A percentile compares a stretch with the other conserved stretches of the same genome.
These are phyloP conservation scores for Stipa capillata DNA, from an alignment of 176 grass and related monocot genomes.

Conservation along the genomic window DNA sequence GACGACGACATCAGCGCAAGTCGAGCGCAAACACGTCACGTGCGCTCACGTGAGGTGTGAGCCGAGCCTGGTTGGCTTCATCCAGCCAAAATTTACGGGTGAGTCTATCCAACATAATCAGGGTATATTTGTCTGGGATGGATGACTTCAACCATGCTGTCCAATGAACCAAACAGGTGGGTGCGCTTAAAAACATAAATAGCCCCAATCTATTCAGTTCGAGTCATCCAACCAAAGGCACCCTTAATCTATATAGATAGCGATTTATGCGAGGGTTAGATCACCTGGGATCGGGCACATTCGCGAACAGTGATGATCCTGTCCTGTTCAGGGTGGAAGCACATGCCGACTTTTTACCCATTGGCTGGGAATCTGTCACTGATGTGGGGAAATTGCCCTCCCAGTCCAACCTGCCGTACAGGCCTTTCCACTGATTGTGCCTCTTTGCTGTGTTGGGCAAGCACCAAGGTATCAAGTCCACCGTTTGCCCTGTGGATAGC, in stretches of 20 bases:
- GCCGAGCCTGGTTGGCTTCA: too few relatives aligned
- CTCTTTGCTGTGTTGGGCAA: slow-evolving; percentile 77
- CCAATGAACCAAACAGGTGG: too few relatives aligned
- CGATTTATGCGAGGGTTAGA: background rate
- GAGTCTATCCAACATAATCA: too few relatives aligned
- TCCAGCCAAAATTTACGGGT: too few relatives aligned
- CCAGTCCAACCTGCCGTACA: slow-evolving; percentile 71
- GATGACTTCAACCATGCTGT: too few relatives aligned
- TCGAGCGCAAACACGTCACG: too few relatives aligned
- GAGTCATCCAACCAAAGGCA: too few relatives aligned
- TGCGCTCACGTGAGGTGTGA: too few relatives aligned
- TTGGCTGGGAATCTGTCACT: slow-evolving; percentile 94
- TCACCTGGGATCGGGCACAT: slow-evolving; percentile 77
- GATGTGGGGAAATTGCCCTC: slow-evolving; percentile 89
- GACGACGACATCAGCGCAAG: too few relatives aligned
- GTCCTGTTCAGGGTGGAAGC: slow-evolving; percentile 87
- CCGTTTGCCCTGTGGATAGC: slow-evolving; percentile 60
- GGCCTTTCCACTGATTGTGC: slow-evolving; percentile 81
- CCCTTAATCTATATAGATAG: background rate
- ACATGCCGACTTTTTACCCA: slow-evolving; percentile 97
- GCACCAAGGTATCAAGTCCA: slow-evolving; percentile 77
- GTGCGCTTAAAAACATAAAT: too few relatives aligned
- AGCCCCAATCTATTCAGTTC: too few relatives aligned
- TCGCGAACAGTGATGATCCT: slow-evolving; percentile 77
- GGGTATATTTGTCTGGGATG: too few relatives aligned